Evolutionary conservation across 306 rosid genomes (phyloP).

Genomic region (Cotoneaster glaucophyllus): DNA sequence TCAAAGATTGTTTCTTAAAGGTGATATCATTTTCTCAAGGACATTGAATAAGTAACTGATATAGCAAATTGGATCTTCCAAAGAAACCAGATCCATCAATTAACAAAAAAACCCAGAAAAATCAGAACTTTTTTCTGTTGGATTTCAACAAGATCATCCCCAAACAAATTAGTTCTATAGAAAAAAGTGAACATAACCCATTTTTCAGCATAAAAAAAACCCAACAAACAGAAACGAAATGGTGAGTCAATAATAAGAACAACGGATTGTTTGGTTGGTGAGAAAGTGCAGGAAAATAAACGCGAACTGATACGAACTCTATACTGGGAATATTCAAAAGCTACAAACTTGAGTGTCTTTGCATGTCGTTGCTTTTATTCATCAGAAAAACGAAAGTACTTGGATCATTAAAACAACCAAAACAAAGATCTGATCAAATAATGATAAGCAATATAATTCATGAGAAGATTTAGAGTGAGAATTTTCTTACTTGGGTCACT

Average conservation of each 20-base stretch:
- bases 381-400: background rate
- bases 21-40: background rate
- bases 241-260: background rate
- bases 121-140: background rate
- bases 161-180: background rate
- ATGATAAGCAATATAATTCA: background rate
- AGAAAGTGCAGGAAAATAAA: background rate
- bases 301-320: background rate
- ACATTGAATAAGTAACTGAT: background rate
- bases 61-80: background rate
- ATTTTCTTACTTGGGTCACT: background rate
- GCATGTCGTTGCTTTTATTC: background rate
- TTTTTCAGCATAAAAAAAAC: background rate
- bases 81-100: conserved; percentile 16
- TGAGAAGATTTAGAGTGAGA: background rate
- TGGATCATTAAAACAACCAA: background rate
- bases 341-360: background rate
- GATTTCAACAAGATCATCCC: background rate
- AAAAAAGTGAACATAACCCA: background rate
- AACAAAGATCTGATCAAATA: background rate
- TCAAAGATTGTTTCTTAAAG: background rate
- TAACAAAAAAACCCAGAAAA: background rate
- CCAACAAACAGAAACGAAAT: background rate
- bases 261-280: background rate
- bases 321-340: background rate